Conservation (phyloP, 768 basidiomycete genomes). For the Rhodotorula babjevae region DNA sequence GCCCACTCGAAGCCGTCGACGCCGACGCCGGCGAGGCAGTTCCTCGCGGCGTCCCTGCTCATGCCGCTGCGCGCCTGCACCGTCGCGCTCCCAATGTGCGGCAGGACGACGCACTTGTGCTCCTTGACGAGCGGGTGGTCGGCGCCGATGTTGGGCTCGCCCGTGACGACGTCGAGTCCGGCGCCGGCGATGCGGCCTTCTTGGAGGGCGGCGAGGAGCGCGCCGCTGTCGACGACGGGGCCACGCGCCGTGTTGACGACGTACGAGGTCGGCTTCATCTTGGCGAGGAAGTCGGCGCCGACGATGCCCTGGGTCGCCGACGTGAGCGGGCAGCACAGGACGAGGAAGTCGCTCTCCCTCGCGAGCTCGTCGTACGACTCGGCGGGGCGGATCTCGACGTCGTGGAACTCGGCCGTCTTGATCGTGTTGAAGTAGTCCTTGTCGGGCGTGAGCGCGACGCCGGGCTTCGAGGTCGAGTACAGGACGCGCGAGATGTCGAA, state of each 20-base stretch:
- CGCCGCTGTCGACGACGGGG: constrained; percentile 81
- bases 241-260: constrained; percentile 83
- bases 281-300: constrained; percentile 62
- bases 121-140: constrained; percentile 75
- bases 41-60: constrained; percentile 20
- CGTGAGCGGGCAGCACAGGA: constrained; percentile 59
- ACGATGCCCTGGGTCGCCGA: constrained; percentile 67
- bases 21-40: constrained; percentile 24
- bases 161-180: constrained; percentile 75
- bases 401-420: constrained; percentile 4
- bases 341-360: constrained; percentile 70
- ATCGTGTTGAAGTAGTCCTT: constrained; percentile 35
- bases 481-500: constrained; percentile 74
- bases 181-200: constrained; percentile 84
- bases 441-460: constrained; percentile 6
- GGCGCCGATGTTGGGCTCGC: constrained; percentile 52
- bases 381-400: constrained; percentile 36
- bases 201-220: constrained; percentile 70
- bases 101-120: constrained; percentile 65
- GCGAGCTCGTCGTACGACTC: constrained; percentile 61
- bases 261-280: constrained; percentile 77
- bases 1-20: constrained; percentile 26
- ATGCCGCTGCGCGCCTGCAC: constrained; percentile 57
- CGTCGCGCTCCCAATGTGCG: constrained; percentile 88
- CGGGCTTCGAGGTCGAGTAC: constrained; percentile 58